Evolutionary conservation across 176 grass and related monocot genomes (phyloP).

Genomic region (bread wheat (Triticum aestivum)): IWGSC_CS_RefSeq_v2.1 NC_057812.1:219545942-219546441

Average conservation of each 20-base stretch:
- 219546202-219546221: neutral
- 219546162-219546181: neutral
- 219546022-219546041: neutral
- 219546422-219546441: constrained; percentile 51
- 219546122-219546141: neutral
- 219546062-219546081: neutral
- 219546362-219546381: neutral
- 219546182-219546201: neutral
- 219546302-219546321: constrained; percentile 4
- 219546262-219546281: neutral
- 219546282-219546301: neutral
- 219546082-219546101: neutral
- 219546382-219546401: constrained; percentile 22
- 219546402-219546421: neutral
- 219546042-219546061: neutral
- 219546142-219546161: neutral
- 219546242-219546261: constrained; percentile 7
- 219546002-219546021: neutral
- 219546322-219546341: neutral
- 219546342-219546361: constrained; percentile 36
- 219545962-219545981: neutral
- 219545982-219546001: neutral
- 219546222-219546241: constrained; percentile 1
- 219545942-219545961: neutral
- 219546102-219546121: neutral